Base-by-base conservation (phyloP, 805 yeast species). In the Yarrowia divulgata region DNA sequence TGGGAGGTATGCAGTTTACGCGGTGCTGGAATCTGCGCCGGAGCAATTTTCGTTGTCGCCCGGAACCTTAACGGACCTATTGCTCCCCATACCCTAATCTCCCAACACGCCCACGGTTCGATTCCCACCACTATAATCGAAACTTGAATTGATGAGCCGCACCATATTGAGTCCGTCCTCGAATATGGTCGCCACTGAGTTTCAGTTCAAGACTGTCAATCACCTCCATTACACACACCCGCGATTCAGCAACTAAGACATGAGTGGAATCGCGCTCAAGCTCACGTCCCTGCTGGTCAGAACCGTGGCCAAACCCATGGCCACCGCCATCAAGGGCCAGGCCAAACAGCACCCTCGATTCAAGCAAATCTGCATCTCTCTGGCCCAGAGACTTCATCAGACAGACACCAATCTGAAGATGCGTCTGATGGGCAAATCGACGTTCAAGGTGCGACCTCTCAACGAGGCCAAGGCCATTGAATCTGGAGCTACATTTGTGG, bases 381-480 rank as follows among this genome's bases (percentile, higher is more conserved):
- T 90, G 35, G 97, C 97, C 2, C 97, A 91, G 77, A 76, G 83
- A 29, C 76, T 91, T 35, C 96, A 91, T 74, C 81, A 81, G 52
- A 81, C 90, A 7, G 97, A 91, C 74, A 81, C 87, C 63, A 79
- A 79, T 40, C 78, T 91, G 70, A 83, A 93, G 66, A 83, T 85
- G 84, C 81, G 84, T 46, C 81, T 90, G 52, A 75, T 87, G 71
- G 90, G 90, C 19, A 85, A 84, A 69, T 50, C 60, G 29, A 80
- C 82, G 39, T 75, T 84, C 60, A 85, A 84, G 73, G 84, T 91
- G 9, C 83, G 96, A 60, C 97, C 97, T 0, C 82, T 91, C 76
- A 91, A 90, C 76, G 97, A 91, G 73, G 85, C 87, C 13, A 88
- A 87, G 74, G 97, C 97, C 45, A 85, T 92, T 52, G 95, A 91